Base-by-base conservation (phyloP, 108 stramenopile genomes). In the Fragilariopsis cylindrus region DNA sequence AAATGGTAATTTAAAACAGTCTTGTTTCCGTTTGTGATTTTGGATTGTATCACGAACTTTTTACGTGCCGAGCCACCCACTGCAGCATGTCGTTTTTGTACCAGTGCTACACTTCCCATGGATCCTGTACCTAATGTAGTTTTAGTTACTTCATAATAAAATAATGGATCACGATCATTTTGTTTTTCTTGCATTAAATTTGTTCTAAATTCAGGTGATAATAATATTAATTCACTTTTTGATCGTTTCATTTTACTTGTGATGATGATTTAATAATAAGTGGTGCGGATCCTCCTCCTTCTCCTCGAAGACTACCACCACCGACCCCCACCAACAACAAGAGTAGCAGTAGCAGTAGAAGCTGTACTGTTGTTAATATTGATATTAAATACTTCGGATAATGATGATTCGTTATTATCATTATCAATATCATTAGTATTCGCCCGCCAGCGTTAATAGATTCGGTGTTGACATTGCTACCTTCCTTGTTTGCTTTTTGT, bases 141-240 rank as follows among this genome's bases (percentile, higher is more conserved):
- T 39, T 78, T 65, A 12, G 41, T 53, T 12, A 73, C 53, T 47
- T 74, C 54, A 70, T 82, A 79, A 45, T 74, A 79, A 21, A 66
- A 69, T 5, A 78, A 49, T 4, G 82, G 82, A 83, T 83, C 82
- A 6, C 82, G 82, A 67, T 82, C 19, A 11, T 44, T 68, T 53
- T 66, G 74, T 30, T 30, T 30, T 65, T 75, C 76, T 13, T 74
- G 47, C 54, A 66, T 83, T 15, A 83, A 57, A 40, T 62, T 60
- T 7, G 53, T 60, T 63, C 78, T 71, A 7, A 85, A 60, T 16
- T 79, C 42, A 12, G 72, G 21, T n/a, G 67, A 68, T 18, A 68
- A 8, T 18, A 68, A n/a, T 45, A 63, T 63, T 13, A 63, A 40
- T 45, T 63, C 62, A 39, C 68, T 69, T 49, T 47, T 69, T 1